Base-by-base conservation (phyloP, 2,329 filamentous ascomycete genomes). In the Septoria petroselini region DNA sequence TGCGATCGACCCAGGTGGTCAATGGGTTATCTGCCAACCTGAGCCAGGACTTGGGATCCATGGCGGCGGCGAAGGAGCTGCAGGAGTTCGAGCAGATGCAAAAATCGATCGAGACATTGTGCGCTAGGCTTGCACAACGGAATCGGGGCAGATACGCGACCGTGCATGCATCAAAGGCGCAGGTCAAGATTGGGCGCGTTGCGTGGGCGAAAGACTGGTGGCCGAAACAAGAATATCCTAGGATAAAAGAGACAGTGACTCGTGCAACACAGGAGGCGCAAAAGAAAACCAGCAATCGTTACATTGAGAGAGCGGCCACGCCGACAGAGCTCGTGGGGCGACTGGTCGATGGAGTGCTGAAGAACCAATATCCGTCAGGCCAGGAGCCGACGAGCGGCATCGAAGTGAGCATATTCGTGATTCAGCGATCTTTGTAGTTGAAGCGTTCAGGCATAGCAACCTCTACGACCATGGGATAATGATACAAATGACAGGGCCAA, bases 201-300 rank as follows among this genome's bases (percentile, higher is more conserved):
- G 71, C 76, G 2, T 85, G 82, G 82, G 73, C 76, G 7, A 65
- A 67, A 25, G 77, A 83, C 48, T 84, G 81, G 81, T 84, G 79
- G 72, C 76, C 80, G 38, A 79, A 82, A 60, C 82, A 85, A 61
- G 82, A 84, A 62, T 80, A 80, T 58, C 71, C 75, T 8, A 73
- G 81, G 11, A 76, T 84, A 42, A 74, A 79, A 52, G 76, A 77
- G 23, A 69, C 76, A 4, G 66, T 75, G 41, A 70, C 65, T 12
- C 70, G 68, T 29, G 73, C 70, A 55, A 73, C 73, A 43, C 70
- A 71, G 29, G 71, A 72, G 48, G 69, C 71, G 15, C 68, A 71
- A 46, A 69, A 68, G 58, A 67, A 71, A 30, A 60, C 59, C 51
- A 65, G 61, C 47, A 65, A 66, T 51, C 56, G 59, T 42, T 57